Conservation (phyloP, 176 grass and related monocot genomes). For the Musa itinerans region DNA sequence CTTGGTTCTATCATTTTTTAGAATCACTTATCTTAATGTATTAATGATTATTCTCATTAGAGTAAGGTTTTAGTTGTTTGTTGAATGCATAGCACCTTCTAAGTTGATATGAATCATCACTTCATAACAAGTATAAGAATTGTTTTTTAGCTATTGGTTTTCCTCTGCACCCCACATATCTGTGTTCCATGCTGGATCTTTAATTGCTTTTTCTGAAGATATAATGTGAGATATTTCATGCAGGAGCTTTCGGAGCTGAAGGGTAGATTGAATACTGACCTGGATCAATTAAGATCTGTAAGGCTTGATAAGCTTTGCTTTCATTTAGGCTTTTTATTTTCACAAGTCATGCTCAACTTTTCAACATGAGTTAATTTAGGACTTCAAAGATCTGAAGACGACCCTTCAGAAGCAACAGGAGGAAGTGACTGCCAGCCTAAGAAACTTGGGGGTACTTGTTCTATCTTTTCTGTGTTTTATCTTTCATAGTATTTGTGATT, state of each 20-base stretch:
- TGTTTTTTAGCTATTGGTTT: background rate
- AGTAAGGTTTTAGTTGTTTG: too few species aligned
- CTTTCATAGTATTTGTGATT: background rate
- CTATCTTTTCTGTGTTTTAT: background rate
- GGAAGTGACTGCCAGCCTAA: conserved; percentile 78
- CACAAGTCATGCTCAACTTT: conserved; percentile 20
- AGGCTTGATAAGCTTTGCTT: conserved; percentile 14
- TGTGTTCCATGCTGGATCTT: background rate
- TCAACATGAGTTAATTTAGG: conserved; percentile 30
- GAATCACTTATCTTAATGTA: too few species aligned
- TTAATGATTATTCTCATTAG: too few species aligned
- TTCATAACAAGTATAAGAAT: background rate
- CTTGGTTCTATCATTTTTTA: too few species aligned
- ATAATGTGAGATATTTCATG: conserved; percentile 17
- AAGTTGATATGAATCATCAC: background rate
- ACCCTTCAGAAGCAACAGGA: conserved; percentile 94
- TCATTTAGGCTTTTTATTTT: conserved; percentile 5
- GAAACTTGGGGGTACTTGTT: conserved; percentile 61
- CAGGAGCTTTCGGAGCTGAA: conserved; percentile 93
- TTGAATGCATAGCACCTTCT: too few species aligned
- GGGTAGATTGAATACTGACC: conserved; percentile 54
- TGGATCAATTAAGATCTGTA: conserved; percentile 76
- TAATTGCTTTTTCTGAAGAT: background rate
- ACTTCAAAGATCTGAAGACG: conserved; percentile 84
- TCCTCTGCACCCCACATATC: background rate